phyloP scores from a whole-genome alignment of 371 early-diverging fungal genomes.

The Mortierella sp. region DNA sequence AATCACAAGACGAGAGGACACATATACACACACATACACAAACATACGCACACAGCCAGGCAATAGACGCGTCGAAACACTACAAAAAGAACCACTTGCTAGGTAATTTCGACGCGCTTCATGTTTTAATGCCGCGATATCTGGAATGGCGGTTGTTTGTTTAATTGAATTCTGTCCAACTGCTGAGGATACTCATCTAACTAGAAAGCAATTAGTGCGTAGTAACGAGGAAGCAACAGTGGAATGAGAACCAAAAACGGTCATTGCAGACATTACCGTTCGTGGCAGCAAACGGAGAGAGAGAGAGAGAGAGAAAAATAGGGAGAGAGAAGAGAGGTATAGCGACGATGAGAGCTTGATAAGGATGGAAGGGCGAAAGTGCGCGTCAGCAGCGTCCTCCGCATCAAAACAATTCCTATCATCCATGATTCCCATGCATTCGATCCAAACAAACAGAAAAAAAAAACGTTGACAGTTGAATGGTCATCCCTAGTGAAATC shows the following conservation, averaged over 20 bases:
- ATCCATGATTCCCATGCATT: neutral
- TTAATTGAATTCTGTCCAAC: too few species aligned
- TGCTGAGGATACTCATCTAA: too few species aligned
- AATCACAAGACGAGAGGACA: too few species aligned
- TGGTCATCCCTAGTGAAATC: neutral
- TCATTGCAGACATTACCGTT: too few species aligned
- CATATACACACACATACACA: too few species aligned
- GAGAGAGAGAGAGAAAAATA: neutral
- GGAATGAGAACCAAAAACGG: neutral
- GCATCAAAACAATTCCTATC: neutral
- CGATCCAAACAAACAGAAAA: neutral
- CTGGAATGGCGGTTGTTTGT: too few species aligned
- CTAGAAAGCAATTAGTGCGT: neutral
- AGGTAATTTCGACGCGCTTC: too few species aligned
- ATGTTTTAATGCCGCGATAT: too few species aligned
- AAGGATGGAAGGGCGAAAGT: neutral
- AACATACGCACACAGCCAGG: too few species aligned
- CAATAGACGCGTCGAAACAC: too few species aligned
- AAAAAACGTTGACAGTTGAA: slow-evolving; percentile 13
- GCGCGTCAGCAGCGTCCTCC: neutral
- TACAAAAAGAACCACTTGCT: too few species aligned
- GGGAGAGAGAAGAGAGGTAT: neutral
- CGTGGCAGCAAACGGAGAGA: neutral
- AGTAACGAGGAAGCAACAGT: neutral
- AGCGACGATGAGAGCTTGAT: neutral